Percentiles rank a stretch among this genome's conserved stretches.
Conservation (phyloP, 2,329 filamentous ascomycete genomes). For the Plenodomus biglobosus region DNA sequence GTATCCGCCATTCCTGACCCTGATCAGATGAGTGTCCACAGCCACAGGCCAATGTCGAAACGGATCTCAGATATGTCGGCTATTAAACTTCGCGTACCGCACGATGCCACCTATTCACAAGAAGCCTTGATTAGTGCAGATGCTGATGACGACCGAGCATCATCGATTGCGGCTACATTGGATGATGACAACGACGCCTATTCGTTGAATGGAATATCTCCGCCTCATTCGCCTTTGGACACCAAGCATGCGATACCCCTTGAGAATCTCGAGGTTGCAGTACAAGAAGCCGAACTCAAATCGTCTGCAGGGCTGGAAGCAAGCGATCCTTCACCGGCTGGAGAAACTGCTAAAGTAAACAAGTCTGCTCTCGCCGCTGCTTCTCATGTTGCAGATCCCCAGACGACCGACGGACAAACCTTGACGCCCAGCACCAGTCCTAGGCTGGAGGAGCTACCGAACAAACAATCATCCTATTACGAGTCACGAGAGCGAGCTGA, state of each 20-base stretch:
- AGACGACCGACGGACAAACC: conserved; percentile 15
- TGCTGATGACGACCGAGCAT: conserved; percentile 47
- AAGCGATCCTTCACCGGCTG: not conserved
- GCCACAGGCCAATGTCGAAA: conserved; percentile 40
- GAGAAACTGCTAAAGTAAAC: not conserved
- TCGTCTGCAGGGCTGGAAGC: not conserved
- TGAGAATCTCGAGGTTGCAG: not conserved
- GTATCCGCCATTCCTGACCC: conserved; percentile 58
- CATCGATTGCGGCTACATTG: conserved; percentile 56
- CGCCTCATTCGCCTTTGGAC: conserved; percentile 27
- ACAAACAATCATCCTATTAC: conserved; percentile 9
- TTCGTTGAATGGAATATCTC: conserved; percentile 36
- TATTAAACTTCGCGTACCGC: conserved; percentile 30
- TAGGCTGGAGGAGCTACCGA: conserved; percentile 18
- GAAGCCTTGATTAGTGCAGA: conserved; percentile 42
- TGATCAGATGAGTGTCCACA: conserved; percentile 10
- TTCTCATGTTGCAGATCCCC: not conserved
- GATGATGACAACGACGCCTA: conserved; percentile 59
- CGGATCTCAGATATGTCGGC: conserved; percentile 36
- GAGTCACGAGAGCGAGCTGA: conserved; percentile 24
- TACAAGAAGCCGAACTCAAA: not conserved
- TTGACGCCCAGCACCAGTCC: conserved; percentile 38
- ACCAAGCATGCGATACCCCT: conserved; percentile 10
- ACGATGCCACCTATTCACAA: conserved; percentile 30
- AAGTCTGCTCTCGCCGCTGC: not conserved